Percentiles rank a stretch among this genome's conserved stretches.
These are phyloP conservation scores for Naganishia randhawae DNA, from an alignment of 768 basidiomycete genomes.

Conservation along the genomic window DNA sequence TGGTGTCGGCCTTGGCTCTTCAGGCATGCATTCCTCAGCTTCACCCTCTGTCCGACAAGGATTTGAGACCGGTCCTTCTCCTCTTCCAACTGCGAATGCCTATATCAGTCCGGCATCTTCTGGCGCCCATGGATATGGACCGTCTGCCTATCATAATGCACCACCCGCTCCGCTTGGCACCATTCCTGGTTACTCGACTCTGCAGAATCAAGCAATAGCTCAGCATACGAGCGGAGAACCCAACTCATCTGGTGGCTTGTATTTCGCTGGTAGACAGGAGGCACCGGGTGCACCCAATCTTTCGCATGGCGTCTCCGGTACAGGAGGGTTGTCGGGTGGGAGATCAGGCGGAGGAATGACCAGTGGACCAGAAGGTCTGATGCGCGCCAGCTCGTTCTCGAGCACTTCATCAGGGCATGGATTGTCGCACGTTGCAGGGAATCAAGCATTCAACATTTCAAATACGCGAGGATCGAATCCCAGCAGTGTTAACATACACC, in stretches of 20 bases:
- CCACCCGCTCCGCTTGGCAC: neutral
- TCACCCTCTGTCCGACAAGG: conserved; percentile 6
- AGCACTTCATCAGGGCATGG: conserved; percentile 14
- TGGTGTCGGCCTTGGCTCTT: neutral
- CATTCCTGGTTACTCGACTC: conserved; percentile 3
- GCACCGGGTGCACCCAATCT: neutral
- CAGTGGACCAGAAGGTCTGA: neutral
- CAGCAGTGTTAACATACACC: neutral
- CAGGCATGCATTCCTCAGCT: neutral
- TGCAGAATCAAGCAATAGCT: neutral
- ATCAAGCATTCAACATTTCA: conserved; percentile 14
- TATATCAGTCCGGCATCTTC: conserved; percentile 12
- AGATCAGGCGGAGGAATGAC: neutral
- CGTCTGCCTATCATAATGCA: neutral
- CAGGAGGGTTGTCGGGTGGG: neutral
- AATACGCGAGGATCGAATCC: conserved; percentile 3
- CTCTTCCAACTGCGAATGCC: neutral
- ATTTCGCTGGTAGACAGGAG: neutral
- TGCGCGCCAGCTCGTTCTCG: conserved; percentile 8
- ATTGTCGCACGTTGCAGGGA: neutral
- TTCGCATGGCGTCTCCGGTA: neutral
- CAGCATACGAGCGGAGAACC: neutral
- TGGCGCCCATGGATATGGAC: neutral
- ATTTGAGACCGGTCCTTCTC: neutral
- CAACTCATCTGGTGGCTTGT: neutral